Evolutionary conservation across 805 yeast species (phyloP), one percentile per base, ranked within the genome.

Genomic region (Diddensiella santjacobensis): DNA sequence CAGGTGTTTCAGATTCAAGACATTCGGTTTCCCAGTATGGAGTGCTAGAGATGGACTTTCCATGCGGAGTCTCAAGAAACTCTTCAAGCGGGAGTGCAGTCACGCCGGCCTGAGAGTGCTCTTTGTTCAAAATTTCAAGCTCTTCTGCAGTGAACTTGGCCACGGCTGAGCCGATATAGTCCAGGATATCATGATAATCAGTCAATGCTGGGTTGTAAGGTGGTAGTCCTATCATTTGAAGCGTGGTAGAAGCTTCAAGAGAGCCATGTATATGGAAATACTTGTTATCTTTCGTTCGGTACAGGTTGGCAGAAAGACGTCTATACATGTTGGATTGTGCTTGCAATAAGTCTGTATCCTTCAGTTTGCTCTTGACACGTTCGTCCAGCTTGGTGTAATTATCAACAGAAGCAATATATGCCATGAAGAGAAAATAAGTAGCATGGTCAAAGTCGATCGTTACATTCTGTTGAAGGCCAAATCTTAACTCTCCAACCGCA

Each of bases 181-280:
- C 45, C 18, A 63, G 60, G 38, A 65, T 56, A 6, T 52, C 61
- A 8, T 54, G 47, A 53, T 65, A 64, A 24, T 60, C 64, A 8
- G 56, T 56, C 22, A 66, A 42, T 15, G 56, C 56, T 6, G 55
- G 52, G n/a, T 55, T 46, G 13, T 26, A 26, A 6, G 62, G 51
- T 10, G 69, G 69, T 6, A 66, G 54, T 1, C 68, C 69, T 35
- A 66, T 59, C 69, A 66, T 62, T 17, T 63, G 58, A 42, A 66
- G 54, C 11, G 69, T 62, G 0, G 62, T 55, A 3, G 62, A 51
- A 1, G 69, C 65, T 22, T 65, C 66, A 36, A 66, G 54, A 5
- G 67, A 62, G 5, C 70, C 70, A 48, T 67, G 71, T 29, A 67
- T 60, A 42, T 65, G 71, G 30, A 22, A 45, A 20, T 45, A 45